Evolutionary conservation across 805 yeast species (phyloP).

Genomic region (Suhomyces pyralidae): DNA sequence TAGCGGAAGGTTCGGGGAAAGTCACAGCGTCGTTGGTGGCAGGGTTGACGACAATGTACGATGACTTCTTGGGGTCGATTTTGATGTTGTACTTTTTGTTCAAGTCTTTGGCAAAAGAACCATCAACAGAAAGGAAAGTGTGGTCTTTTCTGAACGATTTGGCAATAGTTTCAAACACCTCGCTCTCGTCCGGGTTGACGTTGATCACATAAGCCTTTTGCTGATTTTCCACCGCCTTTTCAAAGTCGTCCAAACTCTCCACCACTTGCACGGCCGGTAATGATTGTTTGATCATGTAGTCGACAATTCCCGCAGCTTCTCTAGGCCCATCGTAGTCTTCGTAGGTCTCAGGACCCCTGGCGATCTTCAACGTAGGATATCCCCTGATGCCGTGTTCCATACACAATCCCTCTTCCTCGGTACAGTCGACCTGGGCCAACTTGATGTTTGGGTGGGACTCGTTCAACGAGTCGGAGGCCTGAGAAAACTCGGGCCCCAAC

Average conservation of each 20-base stretch:
- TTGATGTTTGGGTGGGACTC: constrained; percentile 54
- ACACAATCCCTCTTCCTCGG: constrained; percentile 72
- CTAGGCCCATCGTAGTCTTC: constrained; percentile 84
- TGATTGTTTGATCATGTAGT: constrained; percentile 77
- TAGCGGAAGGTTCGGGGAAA: constrained; percentile 36
- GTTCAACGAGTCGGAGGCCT: constrained; percentile 65
- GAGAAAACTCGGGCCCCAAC: constrained; percentile 73
- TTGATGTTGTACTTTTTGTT: constrained; percentile 28
- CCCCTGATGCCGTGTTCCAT: constrained; percentile 67
- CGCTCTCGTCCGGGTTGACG: constrained; percentile 30
- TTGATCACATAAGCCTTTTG: constrained; percentile 59
- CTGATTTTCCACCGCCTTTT: constrained; percentile 45
- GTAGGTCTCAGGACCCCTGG: constrained; percentile 50
- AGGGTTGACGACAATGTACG: constrained; percentile 49
- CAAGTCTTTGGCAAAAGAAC: constrained; percentile 37
- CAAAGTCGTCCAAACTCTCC: constrained; percentile 49
- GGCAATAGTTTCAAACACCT: constrained; percentile 57
- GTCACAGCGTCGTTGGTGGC: constrained; percentile 45
- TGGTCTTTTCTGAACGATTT: constrained; percentile 58
- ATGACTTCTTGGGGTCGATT: constrained; percentile 15
- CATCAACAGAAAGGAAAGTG: constrained; percentile 53
- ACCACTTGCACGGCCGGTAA: constrained; percentile 59
- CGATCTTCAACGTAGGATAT: constrained; percentile 79
- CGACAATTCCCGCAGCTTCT: constrained; percentile 70
- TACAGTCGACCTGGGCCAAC: constrained; percentile 84